These are phyloP conservation scores for Lyophyllum decastes DNA, from an alignment of 768 basidiomycete genomes.

Conservation along the genomic window DNA sequence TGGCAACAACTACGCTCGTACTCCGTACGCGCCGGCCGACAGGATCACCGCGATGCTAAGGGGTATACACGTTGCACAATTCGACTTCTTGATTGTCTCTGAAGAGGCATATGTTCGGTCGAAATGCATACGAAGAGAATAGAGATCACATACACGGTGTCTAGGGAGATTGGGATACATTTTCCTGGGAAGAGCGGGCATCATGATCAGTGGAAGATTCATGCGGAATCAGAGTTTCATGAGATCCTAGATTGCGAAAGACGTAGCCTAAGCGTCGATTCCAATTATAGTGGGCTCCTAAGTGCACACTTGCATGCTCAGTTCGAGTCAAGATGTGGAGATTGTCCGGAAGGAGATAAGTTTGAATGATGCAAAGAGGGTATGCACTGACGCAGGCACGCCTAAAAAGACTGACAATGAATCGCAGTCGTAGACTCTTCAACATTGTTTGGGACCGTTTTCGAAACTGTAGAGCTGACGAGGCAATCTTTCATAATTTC, in stretches of 20 bases:
- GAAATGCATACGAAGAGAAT: not conserved
- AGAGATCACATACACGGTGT: not conserved
- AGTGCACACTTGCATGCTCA: not conserved
- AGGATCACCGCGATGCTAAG: not conserved
- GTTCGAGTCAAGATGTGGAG: not conserved
- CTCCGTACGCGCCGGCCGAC: not conserved
- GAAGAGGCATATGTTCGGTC: not conserved
- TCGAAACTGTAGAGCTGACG: too few species aligned
- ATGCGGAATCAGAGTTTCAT: not conserved
- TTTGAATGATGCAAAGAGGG: too few species aligned
- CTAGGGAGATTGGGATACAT: not conserved
- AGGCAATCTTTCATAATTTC: too few species aligned
- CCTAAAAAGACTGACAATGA: too few species aligned
- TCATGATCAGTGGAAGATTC: not conserved
- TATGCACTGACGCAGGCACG: too few species aligned
- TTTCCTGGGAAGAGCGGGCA: not conserved
- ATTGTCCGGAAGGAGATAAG: not conserved
- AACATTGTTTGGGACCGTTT: too few species aligned
- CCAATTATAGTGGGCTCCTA: not conserved
- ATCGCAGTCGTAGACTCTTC: too few species aligned
- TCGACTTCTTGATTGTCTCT: not conserved
- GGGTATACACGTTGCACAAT: not conserved
- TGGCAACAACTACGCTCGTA: not conserved
- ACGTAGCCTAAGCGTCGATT: not conserved
- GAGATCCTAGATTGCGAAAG: not conserved